Percentiles rank a stretch among this genome's conserved stretches.
Evolutionary conservation across 2,329 filamentous ascomycete genomes (phyloP).

Genomic region (Hyphodiscus sp.): DNA sequence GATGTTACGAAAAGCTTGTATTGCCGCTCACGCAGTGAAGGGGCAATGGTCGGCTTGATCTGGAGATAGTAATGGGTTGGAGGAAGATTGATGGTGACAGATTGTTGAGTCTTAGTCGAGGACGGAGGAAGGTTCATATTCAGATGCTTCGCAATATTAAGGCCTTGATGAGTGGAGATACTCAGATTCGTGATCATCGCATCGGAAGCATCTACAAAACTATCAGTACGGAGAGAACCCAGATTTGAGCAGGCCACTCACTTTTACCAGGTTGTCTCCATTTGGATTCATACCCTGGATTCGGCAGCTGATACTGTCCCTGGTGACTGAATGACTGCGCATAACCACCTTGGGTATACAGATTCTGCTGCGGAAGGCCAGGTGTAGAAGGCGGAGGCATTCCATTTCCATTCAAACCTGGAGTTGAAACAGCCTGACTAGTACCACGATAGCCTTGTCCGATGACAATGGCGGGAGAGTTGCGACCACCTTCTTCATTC

Average conservation of each 20-base stretch:
- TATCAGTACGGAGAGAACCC: conserved; percentile 14
- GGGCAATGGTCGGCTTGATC: conserved; percentile 59
- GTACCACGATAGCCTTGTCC: conserved; percentile 30
- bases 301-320: conserved; percentile 24
- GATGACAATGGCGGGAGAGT: conserved; percentile 25
- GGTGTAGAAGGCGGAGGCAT: conserved; percentile 29
- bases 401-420: conserved; percentile 14
- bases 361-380: conserved; percentile 16
- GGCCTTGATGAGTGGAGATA: conserved; percentile 60
- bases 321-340: conserved; percentile 27
- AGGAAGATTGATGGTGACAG: conserved; percentile 64
- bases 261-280: conserved; percentile 40
- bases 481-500: conserved; percentile 27
- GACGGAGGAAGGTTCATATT: conserved; percentile 60
- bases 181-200: conserved; percentile 62
- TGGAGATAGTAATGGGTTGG: conserved; percentile 63
- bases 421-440: conserved; percentile 32
- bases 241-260: conserved; percentile 26
- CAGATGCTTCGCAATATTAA: conserved; percentile 56
- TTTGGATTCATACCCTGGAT: conserved; percentile 36
- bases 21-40: conserved; percentile 58
- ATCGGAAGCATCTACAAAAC: conserved; percentile 44
- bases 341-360: conserved; percentile 21
- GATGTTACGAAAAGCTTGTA: conserved; percentile 72
- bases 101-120: conserved; percentile 61